Evolutionary conservation across 495 filamentous ascomycete genomes (phyloP), one percentile per base, ranked within the genome.

Genomic region (Parathielavia appendiculata): DNA sequence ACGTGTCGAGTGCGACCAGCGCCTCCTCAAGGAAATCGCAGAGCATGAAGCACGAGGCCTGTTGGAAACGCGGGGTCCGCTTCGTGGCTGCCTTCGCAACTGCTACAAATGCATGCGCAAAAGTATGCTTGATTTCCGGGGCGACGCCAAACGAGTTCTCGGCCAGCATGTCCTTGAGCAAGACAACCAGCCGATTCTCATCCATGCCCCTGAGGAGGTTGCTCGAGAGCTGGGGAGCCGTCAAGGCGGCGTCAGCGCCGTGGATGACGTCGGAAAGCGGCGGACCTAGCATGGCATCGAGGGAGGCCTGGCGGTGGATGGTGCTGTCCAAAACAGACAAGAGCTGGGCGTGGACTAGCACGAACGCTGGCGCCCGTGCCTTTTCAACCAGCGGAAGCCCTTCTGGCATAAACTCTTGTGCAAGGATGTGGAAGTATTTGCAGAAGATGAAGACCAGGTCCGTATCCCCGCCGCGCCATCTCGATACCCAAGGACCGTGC

Each of bases 371-470:
- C 1, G 87, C 85, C 47, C 86, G 84, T 32, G 83, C 78, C 69
- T 86, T 85, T 59, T 85, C 83, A 9, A 80, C 73, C 22, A 80
- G 66, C n/a, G 81, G 69, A 34, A 80, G 66, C 10, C 85, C 83
- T 1, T 78, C 59, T 0, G 89, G 88, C 48, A 96, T 74, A 65
- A 91, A 92, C 57, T 95, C 90, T 26, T 86, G 84, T 40, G 87
- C 81, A 8, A 98, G 74, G 46, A 92, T 84, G 68, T 95, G 87
- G 61, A 89, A 93, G 67, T 93, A 86, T 73, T 96, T 97, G 71
- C 86, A 83, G 71, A 98, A 98, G 16, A 96, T 86, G 74, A 88
- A 97, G 65, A 97, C 89, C 46, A 98, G 74, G 72, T 97, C 93
- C 13, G 87, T 95, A 61, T 98, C 93, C 17, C 85, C 83, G 10